Evolutionary conservation across 768 basidiomycete species (phyloP), one percentile per base, ranked within the genome.

Genomic region (Kwoniella sp.): DNA sequence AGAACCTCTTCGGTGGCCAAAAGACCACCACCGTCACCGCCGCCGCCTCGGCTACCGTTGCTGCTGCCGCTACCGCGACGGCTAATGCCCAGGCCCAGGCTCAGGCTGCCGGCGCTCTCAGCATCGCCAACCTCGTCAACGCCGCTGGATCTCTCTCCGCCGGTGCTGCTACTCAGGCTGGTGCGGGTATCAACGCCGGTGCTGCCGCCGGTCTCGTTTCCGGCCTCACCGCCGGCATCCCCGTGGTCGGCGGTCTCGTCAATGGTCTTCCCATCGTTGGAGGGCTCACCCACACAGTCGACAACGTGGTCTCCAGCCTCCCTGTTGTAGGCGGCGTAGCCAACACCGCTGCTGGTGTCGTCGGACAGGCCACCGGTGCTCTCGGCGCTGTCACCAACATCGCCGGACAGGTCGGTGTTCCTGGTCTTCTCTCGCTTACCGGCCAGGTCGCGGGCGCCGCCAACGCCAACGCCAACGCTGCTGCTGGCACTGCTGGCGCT

Each of bases 121-220:
- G 55, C 63, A 48, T 58, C 38, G 58, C 56, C 63, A 65, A 58
- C 41, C n/a, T 65, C 57, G 38, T 58, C 56, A 30, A 52, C 17
- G 58, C 57, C 47, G 56, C 58, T 25, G 63, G 63, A 41, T 58
- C 57, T 9, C 51, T 65, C 30, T 54, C 57, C 22, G 63, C 62
- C n/a, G 31, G 34, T 12, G 48, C 62, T 23, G 31, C 62, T 31
- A 48, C 62, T 37, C 55, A 56, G 45, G 45, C 61, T 51, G 13
- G 23, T 28, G 61, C 61, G 3, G 41, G 38, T 13, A 48, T 38
- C 11, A 30, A 30, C 37, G 62, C 55, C 22, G 55, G 20, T 20
- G 62, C 62, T 26, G 20, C 26, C 22, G 50, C 45, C 23, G 56
- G 48, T 53, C 31, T 60, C 52, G 41, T 60, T 22, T 28, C 41